phyloP scores from a whole-genome alignment of 305 asterid genomes.

The Plantago coronopus region DNA sequence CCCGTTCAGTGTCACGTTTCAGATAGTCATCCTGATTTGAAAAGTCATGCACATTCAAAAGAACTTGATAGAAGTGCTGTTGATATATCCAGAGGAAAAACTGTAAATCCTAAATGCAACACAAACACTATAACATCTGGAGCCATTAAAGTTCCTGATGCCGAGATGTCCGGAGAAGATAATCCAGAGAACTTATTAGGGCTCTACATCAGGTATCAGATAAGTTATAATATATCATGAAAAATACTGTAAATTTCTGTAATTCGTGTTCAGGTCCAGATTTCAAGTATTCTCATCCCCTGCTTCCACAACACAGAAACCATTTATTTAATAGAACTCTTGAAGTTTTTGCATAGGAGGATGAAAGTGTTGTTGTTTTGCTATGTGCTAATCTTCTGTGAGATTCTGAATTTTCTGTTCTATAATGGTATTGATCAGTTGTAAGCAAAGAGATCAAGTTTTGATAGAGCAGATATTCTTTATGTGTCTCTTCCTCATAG shows the following conservation, averaged over 20 bases:
- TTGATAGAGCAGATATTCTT: no score
- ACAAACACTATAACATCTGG: slow-evolving; percentile 30
- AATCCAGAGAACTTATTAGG: slow-evolving; percentile 29
- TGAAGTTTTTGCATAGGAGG: no score
- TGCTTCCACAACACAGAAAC: no score
- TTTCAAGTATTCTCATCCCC: no score
- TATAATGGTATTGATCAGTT: no score
- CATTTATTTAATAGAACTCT: no score
- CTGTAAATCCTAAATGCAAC: slow-evolving; percentile 20
- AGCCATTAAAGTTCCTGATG: slow-evolving; percentile 28
- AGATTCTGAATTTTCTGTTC: no score
- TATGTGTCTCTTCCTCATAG: no score
- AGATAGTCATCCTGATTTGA: slow-evolving; percentile 31
- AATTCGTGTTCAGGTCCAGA: no score
- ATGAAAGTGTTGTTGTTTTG: no score
- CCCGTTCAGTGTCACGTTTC: slow-evolving; percentile 31
- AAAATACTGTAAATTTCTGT: neutral
- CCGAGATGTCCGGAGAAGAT: slow-evolving; percentile 27
- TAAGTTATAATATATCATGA: slow-evolving; percentile 1
- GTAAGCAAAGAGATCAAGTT: no score
- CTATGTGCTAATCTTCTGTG: no score
- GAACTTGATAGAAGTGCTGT: slow-evolving; percentile 31
- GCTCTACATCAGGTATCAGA: slow-evolving; percentile 36
- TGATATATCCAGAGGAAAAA: slow-evolving; percentile 29
- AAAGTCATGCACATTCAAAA: slow-evolving; percentile 29